These are phyloP conservation scores for Alternaria brassicae DNA, from an alignment of 2,329 filamentous ascomycete genomes.

Conservation along the genomic window DNA sequence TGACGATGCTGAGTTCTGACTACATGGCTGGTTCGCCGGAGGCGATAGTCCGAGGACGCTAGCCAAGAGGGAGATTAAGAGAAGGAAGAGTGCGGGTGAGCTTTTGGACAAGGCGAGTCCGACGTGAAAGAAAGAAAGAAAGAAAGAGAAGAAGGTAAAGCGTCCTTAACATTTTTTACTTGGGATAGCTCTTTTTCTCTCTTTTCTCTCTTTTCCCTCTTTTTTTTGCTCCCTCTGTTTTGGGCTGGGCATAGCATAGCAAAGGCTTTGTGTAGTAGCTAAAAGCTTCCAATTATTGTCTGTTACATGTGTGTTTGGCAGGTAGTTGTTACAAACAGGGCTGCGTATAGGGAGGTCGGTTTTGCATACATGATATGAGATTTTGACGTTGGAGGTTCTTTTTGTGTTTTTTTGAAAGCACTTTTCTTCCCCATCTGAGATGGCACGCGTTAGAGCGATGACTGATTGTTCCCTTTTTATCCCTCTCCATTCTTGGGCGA, in stretches of 20 bases:
- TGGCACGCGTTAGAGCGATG: conserved; percentile 9
- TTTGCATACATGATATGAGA: not conserved
- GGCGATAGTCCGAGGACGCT: conserved; percentile 27
- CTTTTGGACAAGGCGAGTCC: conserved; percentile 23
- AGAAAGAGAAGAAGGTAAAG: too few relatives aligned
- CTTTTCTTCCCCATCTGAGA: too few relatives aligned
- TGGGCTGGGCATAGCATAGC: too few relatives aligned
- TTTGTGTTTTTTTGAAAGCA: not conserved
- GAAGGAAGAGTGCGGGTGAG: conserved; percentile 44
- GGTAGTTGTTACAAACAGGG: not conserved
- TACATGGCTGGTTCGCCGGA: conserved; percentile 45
- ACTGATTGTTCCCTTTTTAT: not conserved
- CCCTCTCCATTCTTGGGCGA: not conserved
- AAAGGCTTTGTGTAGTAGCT: too few relatives aligned
- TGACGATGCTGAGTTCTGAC: conserved; percentile 43
- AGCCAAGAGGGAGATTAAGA: conserved; percentile 32
- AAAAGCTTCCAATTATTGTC: too few relatives aligned
- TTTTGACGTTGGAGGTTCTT: too few relatives aligned
- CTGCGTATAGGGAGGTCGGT: not conserved
- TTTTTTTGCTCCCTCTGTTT: too few relatives aligned
- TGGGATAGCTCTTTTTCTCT: not conserved
- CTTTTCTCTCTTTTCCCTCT: too few relatives aligned
- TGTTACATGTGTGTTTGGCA: too few relatives aligned
- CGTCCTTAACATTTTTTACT: not conserved
- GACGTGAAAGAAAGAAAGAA: not conserved